Conservation (phyloP, 2,329 filamentous ascomycete species). For the Pseudogymnoascus sp. region DNA sequence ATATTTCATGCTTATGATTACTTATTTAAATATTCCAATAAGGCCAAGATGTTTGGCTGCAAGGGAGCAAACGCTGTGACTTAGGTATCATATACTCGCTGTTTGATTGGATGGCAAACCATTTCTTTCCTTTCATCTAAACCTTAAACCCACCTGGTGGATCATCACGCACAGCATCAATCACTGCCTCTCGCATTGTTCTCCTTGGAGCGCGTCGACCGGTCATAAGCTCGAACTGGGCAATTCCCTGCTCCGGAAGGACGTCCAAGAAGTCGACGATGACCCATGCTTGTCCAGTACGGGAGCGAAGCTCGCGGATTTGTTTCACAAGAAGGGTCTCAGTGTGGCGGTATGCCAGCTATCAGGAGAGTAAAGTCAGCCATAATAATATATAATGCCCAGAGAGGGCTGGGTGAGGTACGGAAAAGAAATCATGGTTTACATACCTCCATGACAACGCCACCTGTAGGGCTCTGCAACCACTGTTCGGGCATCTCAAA, state of each 20-base stretch:
- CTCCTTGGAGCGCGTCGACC: conserved; percentile 59
- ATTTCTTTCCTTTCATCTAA: background rate
- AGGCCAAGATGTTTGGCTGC: background rate
- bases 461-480: conserved; percentile 62
- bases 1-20: background rate
- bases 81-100: background rate
- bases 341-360: conserved; percentile 56
- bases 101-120: background rate
- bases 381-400: background rate
- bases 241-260: conserved; percentile 66
- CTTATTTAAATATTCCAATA: background rate
- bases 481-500: conserved; percentile 59
- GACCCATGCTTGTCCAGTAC: conserved; percentile 44
- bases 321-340: conserved; percentile 61
- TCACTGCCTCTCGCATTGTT: conserved; percentile 59
- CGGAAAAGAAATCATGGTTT: conserved; percentile 21
- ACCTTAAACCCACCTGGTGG: background rate
- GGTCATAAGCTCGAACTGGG: conserved; percentile 71
- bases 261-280: conserved; percentile 66
- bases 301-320: conserved; percentile 48
- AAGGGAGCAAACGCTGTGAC: background rate
- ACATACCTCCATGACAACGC: conserved; percentile 56
- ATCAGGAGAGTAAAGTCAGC: background rate
- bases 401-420: background rate
- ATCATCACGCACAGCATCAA: background rate